These are phyloP conservation scores for Jackrogersella minutella DNA, from an alignment of 495 filamentous ascomycete species.

Conservation along the genomic window DNA sequence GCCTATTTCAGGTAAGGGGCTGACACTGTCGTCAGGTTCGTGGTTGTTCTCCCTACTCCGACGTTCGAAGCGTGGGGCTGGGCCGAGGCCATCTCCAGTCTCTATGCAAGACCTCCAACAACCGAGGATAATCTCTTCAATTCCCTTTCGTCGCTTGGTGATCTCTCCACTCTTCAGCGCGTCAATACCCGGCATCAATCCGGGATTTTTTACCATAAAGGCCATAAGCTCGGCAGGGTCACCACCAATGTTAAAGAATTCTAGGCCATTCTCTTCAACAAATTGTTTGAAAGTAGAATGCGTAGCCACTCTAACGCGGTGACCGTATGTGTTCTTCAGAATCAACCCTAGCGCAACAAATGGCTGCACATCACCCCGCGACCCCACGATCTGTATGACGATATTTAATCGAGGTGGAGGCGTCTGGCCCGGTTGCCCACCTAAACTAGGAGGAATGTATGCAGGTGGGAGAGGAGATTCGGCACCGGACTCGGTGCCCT, in stretches of 20 bases:
- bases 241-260: slow-evolving; percentile 83
- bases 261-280: slow-evolving; percentile 72
- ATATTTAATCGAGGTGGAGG: slow-evolving; percentile 70
- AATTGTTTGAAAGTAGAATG: slow-evolving; percentile 75
- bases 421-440: slow-evolving; percentile 64
- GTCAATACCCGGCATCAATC: slow-evolving; percentile 75
- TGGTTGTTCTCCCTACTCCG: slow-evolving; percentile 29
- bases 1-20: neutral
- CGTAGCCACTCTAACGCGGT: slow-evolving; percentile 80
- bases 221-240: slow-evolving; percentile 83
- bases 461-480: slow-evolving; percentile 57
- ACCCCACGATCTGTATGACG: slow-evolving; percentile 82
- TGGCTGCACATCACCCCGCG: slow-evolving; percentile 80
- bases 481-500: slow-evolving; percentile 28
- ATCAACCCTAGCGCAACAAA: slow-evolving; percentile 73
- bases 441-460: slow-evolving; percentile 69
- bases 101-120: slow-evolving; percentile 80
- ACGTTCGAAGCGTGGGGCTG: slow-evolving; percentile 43
- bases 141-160: slow-evolving; percentile 67
- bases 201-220: slow-evolving; percentile 87
- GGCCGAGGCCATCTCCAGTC: slow-evolving; percentile 59
- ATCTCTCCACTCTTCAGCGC: slow-evolving; percentile 74
- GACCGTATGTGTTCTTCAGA: slow-evolving; percentile 68
- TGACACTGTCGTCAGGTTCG: slow-evolving; percentile 8
- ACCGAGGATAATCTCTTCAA: slow-evolving; percentile 75